Conservation (phyloP, 2,329 filamentous ascomycete genomes). For the Claviceps spartinae region DNA sequence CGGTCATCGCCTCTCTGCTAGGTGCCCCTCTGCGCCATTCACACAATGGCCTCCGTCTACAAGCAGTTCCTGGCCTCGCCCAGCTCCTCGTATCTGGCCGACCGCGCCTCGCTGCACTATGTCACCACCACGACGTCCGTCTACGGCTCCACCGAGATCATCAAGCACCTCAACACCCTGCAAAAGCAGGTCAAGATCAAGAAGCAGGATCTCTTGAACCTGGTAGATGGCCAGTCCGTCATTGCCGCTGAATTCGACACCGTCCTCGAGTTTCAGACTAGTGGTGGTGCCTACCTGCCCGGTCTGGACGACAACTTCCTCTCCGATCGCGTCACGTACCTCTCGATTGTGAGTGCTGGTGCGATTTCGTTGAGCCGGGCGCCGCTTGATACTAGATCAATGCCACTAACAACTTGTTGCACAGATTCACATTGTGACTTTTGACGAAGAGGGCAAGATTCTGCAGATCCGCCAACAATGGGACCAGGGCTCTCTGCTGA, state of each 20-base stretch:
- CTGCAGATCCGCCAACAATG: constrained; percentile 78
- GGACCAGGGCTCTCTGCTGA: constrained; percentile 89
- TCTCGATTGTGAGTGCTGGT: constrained; percentile 60
- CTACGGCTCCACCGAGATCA: constrained; percentile 57
- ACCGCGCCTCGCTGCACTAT: constrained; percentile 66
- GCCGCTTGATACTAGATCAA: too few species aligned
- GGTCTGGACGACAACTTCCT: constrained; percentile 91
- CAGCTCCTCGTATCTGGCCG: constrained; percentile 46
- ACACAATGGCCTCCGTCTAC: constrained; percentile 40
- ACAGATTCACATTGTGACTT: constrained; percentile 78
- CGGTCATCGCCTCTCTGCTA: neutral
- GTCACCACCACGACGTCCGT: constrained; percentile 75
- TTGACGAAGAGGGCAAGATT: constrained; percentile 66
- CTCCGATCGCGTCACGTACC: constrained; percentile 61
- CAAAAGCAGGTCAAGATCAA: constrained; percentile 70
- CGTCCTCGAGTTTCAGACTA: constrained; percentile 63
- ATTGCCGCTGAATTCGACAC: constrained; percentile 78
- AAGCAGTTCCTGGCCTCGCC: constrained; percentile 59
- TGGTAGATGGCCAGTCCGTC: constrained; percentile 56
- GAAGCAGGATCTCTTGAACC: constrained; percentile 60
- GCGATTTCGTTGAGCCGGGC: too few species aligned
- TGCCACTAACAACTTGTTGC: neutral
- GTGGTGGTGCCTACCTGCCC: constrained; percentile 78
- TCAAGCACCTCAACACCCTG: constrained; percentile 66
- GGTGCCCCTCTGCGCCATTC: neutral